phyloP scores from a whole-genome alignment of 2,329 filamentous ascomycete genomes.

The Emericellopsis cladophorae region DNA sequence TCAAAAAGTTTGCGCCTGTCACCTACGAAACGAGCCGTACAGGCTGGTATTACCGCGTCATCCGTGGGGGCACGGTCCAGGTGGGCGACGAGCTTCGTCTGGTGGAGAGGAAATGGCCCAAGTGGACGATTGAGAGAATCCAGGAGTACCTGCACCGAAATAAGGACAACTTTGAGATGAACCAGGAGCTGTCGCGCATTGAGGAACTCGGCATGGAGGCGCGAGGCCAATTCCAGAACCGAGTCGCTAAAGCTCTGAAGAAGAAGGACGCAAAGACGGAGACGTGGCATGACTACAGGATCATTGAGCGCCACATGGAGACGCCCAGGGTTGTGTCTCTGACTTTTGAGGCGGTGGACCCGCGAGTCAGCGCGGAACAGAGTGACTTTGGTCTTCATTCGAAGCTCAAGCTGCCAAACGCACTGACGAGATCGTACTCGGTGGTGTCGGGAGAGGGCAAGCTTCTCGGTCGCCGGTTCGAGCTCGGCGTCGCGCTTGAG shows the following conservation, averaged over 20 bases:
- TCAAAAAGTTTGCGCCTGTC: conserved; percentile 47
- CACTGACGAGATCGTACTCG: conserved; percentile 46
- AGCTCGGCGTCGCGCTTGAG: conserved; percentile 46
- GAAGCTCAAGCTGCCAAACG: conserved; percentile 41
- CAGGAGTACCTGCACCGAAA: conserved; percentile 50
- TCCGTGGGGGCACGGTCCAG: conserved; percentile 38
- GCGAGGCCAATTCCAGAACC: conserved; percentile 30
- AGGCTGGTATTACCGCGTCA: conserved; percentile 54
- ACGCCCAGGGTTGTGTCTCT: conserved; percentile 38
- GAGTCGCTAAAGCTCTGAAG: conserved; percentile 34
- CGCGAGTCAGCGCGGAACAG: conserved; percentile 20
- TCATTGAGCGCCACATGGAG: conserved; percentile 36
- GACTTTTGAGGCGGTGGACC: conserved; percentile 31
- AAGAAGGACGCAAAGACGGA: conserved; percentile 15
- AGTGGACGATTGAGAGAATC: conserved; percentile 50
- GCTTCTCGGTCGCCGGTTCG: conserved; percentile 28
- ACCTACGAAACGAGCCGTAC: conserved; percentile 45
- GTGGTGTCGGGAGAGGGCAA: conserved; percentile 26
- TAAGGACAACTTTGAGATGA: conserved; percentile 35
- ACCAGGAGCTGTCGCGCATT: conserved; percentile 36
- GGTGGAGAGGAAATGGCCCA: conserved; percentile 38
- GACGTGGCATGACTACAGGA: conserved; percentile 29
- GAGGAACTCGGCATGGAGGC: conserved; percentile 36
- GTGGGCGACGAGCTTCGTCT: conserved; percentile 45
- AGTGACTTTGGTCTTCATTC: conserved; percentile 36